Conservation (phyloP, 352 stramenopile genomes). For the Achlya hypogyna region DNA sequence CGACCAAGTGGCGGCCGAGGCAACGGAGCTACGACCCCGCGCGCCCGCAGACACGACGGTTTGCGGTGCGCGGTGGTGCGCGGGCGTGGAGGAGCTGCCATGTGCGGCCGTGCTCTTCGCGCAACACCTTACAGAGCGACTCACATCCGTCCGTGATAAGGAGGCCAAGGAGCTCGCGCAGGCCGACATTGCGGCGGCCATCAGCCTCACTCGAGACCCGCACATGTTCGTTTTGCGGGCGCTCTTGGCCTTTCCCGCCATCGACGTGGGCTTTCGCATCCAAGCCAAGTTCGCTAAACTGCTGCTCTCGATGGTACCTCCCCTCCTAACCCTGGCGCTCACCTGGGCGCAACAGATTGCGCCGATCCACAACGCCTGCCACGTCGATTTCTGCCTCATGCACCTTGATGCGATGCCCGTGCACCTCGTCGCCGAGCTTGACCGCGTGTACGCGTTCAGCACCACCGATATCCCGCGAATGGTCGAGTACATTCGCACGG, state of each 20-base stretch:
- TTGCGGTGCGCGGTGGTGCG: conserved; percentile 44
- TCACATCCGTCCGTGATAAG: conserved; percentile 65
- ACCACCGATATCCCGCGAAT: neutral
- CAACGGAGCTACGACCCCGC: neutral
- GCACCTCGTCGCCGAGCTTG: conserved; percentile 63
- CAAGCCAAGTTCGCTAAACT: conserved; percentile 68
- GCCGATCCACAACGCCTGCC: conserved; percentile 20
- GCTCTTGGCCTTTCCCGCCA: conserved; percentile 37
- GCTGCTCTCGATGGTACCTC: conserved; percentile 42
- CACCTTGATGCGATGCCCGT: conserved; percentile 48
- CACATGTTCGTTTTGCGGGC: conserved; percentile 47
- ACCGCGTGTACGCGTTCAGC: conserved; percentile 40
- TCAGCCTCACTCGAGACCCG: conserved; percentile 39
- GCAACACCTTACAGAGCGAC: conserved; percentile 54
- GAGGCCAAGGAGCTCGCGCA: conserved; percentile 45
- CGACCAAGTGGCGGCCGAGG: conserved; percentile 27
- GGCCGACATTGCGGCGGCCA: conserved; percentile 34
- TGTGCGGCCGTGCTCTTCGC: conserved; percentile 60
- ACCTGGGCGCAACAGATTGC: no score
- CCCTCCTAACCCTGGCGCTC: conserved; percentile 23
- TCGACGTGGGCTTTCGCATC: conserved; percentile 53
- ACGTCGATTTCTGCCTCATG: conserved; percentile 44
- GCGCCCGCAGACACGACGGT: neutral
- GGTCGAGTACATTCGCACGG: neutral
- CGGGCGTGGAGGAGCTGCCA: conserved; percentile 28